These are phyloP conservation scores for Curvularia sp. DNA, from an alignment of 2,329 filamentous ascomycete species.

Conservation along the genomic window DNA sequence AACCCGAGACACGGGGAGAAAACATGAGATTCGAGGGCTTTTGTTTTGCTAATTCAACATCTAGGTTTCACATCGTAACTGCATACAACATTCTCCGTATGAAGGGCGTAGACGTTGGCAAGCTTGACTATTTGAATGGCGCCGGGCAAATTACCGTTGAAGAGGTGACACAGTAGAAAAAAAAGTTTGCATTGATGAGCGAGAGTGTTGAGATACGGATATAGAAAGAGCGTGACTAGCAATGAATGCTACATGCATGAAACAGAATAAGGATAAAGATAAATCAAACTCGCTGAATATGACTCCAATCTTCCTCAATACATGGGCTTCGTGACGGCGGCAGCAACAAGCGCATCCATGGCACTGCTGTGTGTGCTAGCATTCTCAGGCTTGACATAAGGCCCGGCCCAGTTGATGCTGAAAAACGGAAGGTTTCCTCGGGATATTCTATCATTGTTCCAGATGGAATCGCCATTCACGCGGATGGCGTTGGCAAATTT, in stretches of 20 bases:
- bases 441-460: constrained; percentile 62
- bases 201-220: background rate
- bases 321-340: constrained; percentile 35
- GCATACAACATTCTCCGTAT: constrained; percentile 67
- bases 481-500: constrained; percentile 63
- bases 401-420: constrained; percentile 71
- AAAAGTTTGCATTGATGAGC: background rate
- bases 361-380: constrained; percentile 70
- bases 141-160: constrained; percentile 9
- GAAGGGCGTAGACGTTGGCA: constrained; percentile 68
- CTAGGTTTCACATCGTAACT: constrained; percentile 65
- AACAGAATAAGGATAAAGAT: background rate
- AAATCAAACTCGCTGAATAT: background rate
- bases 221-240: background rate
- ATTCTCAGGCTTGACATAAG: constrained; percentile 58
- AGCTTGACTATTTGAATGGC: constrained; percentile 61
- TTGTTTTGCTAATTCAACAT: background rate
- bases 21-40: background rate
- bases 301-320: background rate
- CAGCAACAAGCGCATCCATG: constrained; percentile 71
- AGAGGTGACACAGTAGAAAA: background rate
- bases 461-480: constrained; percentile 70
- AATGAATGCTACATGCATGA: background rate
- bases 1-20: background rate
- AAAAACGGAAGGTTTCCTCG: constrained; percentile 49